phyloP scores from a whole-genome alignment of 192 early-diverging fungal species.

The Entophlyctis luteolus region DNA sequence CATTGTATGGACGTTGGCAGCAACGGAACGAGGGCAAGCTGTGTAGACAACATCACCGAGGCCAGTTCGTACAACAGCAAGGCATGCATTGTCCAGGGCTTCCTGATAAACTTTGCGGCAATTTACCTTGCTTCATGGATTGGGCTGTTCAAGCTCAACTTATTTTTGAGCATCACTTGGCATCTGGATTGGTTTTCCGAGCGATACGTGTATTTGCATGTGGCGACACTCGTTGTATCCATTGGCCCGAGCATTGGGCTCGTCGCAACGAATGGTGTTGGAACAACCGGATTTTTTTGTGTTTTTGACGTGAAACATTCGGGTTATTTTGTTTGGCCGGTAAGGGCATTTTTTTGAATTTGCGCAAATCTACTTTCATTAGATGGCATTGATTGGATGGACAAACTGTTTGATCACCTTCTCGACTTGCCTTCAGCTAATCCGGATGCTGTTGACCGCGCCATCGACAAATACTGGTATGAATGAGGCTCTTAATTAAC shows the following conservation, averaged over 20 bases:
- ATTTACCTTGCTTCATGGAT: neutral
- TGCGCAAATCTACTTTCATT: too few species aligned
- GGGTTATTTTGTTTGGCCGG: neutral
- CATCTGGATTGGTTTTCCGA: neutral
- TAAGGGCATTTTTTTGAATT: neutral
- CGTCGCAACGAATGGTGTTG: neutral
- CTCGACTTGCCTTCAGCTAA: neutral
- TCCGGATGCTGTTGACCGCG: too few species aligned
- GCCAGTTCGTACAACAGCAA: neutral
- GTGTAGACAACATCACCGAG: slow-evolving; percentile 4
- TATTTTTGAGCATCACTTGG: neutral
- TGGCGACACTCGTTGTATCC: neutral
- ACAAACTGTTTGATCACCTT: too few species aligned
- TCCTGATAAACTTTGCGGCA: neutral
- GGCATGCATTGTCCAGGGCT: neutral
- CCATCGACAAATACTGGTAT: too few species aligned
- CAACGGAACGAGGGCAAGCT: neutral
- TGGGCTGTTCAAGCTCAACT: neutral
- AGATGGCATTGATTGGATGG: too few species aligned
- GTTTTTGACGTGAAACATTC: neutral
- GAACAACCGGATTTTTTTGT: neutral
- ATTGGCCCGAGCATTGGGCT: neutral
- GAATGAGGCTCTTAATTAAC: too few species aligned
- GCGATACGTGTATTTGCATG: neutral
- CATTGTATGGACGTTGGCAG: neutral